Evolutionary conservation across 768 basidiomycete species (phyloP), one percentile per base, ranked within the genome.

Genomic region (Rhodotorula paludigena): DNA sequence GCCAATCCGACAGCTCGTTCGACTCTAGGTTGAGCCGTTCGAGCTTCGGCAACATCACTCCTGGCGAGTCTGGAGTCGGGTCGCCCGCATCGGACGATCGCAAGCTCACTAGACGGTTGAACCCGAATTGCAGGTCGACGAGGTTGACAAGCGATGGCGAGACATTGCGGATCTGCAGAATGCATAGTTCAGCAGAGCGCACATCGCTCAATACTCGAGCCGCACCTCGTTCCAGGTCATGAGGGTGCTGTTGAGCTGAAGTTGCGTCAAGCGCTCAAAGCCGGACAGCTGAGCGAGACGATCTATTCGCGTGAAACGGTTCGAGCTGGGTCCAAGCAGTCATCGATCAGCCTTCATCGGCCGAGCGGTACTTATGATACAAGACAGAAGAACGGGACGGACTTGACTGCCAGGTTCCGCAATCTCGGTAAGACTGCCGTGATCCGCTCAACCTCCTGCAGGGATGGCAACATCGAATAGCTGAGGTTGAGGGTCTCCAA

Each of bases 341-440:
- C 18, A 3, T 32, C 10, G 36, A 12, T 2, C 21, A n/a, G 18
- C 8, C 18, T 4, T 52, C 8, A 20, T 2, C 5, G 3, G 28
- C 49, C 51, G 64, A 53, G 54, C 51, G 63, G n/a, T n/a, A n/a
- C n/a, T n/a, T n/a, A n/a, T n/a, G n/a, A n/a, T n/a, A n/a, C n/a
- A n/a, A n/a, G n/a, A n/a, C n/a, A n/a, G n/a, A n/a, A 63, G 25
- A 69, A 53, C 60, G 32, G 7, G 10, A 79, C 88, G 77, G 71
- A 96, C 93, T 92, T 94, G 72, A 97, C 78, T 36, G 85, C 81
- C 44, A 98, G 81, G 48, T 83, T 81, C 64, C 85, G 81, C 18
- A 97, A 82, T 9, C 74, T 75, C 16, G 83, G 84, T 6, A 97
- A 80, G 73, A 87, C 86, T 18, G 74, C 74, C 18, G 83, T 78